Conservation (phyloP, 177 flowering plant genomes). For the Vitis hybrid region DNA sequence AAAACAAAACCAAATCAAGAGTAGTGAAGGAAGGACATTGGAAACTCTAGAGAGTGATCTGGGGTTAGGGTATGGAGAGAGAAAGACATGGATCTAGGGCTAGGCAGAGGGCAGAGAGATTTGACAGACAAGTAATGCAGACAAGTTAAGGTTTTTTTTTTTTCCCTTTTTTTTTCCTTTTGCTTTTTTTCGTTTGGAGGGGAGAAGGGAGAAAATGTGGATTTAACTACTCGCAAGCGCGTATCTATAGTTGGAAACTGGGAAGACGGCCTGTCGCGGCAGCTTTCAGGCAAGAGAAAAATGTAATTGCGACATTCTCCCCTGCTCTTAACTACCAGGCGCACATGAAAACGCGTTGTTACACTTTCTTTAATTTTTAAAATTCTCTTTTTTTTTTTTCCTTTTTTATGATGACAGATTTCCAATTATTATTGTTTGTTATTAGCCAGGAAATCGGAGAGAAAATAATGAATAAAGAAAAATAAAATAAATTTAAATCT, state of each 20-base stretch:
- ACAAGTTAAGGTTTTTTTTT: too few relatives aligned
- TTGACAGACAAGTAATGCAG: slow-evolving; percentile 8
- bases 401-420: too few relatives aligned
- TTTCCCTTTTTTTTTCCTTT: too few relatives aligned
- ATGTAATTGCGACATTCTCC: slow-evolving; percentile 19
- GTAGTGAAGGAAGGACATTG: not conserved
- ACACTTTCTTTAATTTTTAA: not conserved
- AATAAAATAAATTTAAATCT: too few relatives aligned
- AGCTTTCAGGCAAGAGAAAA: slow-evolving; percentile 3
- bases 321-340: not conserved
- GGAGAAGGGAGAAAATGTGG: too few relatives aligned
- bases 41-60: slow-evolving; percentile 23
- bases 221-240: too few relatives aligned
- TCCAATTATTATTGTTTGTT: too few relatives aligned
- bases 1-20: not conserved
- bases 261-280: not conserved
- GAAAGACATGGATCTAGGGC: slow-evolving; percentile 30
- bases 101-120: not conserved
- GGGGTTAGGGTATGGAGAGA: slow-evolving; percentile 19
- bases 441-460: too few relatives aligned
- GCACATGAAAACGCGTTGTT: not conserved
- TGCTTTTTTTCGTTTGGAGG: too few relatives aligned
- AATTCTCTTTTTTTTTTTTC: too few relatives aligned
- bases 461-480: too few relatives aligned
- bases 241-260: not conserved